phyloP scores from a whole-genome alignment of 2,329 filamentous ascomycete genomes.

The Clarireedia monteithiana region DNA sequence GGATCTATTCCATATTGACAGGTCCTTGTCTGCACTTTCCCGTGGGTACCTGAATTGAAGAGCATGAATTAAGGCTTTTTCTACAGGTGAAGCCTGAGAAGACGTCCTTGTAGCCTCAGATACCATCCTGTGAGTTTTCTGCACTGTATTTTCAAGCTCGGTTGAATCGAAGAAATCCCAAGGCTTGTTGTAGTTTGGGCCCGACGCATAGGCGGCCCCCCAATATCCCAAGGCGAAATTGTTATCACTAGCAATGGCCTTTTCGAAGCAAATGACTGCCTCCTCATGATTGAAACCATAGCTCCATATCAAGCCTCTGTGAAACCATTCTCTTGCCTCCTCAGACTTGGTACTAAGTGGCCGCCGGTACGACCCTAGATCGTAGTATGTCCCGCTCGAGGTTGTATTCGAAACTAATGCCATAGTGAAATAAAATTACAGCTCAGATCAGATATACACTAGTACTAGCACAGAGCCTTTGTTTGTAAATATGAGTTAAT shows the following conservation, averaged over 20 bases:
- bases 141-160: slow-evolving; percentile 46
- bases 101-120: slow-evolving; percentile 33
- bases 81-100: slow-evolving; percentile 38
- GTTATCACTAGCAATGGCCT: slow-evolving; percentile 46
- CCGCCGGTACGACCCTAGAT: slow-evolving; percentile 54
- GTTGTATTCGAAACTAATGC: too few relatives aligned
- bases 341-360: slow-evolving; percentile 43
- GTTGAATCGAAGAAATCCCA: slow-evolving; percentile 62
- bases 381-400: slow-evolving; percentile 13
- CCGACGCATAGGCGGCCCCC: slow-evolving; percentile 63
- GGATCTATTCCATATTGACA: slow-evolving; percentile 44
- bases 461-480: too few relatives aligned
- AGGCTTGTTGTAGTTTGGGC: slow-evolving; percentile 73
- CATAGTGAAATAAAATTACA: too few relatives aligned
- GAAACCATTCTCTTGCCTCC: slow-evolving; percentile 58
- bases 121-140: slow-evolving; percentile 34
- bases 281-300: slow-evolving; percentile 75
- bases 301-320: slow-evolving; percentile 64
- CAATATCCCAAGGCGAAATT: slow-evolving; percentile 58
- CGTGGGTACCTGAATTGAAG: slow-evolving; percentile 54
- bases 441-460: too few relatives aligned
- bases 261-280: slow-evolving; percentile 54
- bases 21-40: slow-evolving; percentile 40
- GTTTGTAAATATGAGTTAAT: too few relatives aligned
- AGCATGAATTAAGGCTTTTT: slow-evolving; percentile 56